phyloP scores from a whole-genome alignment of 2,329 filamentous ascomycete genomes.

The Penicillium sp. region DNA sequence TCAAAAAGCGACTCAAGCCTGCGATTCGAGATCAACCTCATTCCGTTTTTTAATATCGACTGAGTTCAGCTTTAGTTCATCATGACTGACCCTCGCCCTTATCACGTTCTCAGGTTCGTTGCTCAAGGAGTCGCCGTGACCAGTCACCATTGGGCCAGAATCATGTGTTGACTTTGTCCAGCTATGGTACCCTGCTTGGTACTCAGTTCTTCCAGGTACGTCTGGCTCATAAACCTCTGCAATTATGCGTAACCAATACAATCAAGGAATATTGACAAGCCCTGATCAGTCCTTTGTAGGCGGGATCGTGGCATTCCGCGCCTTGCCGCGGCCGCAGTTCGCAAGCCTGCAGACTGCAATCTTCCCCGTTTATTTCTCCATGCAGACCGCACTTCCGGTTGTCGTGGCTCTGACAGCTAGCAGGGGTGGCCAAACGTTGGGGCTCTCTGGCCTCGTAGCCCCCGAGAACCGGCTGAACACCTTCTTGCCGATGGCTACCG shows the following conservation, averaged over 20 bases:
- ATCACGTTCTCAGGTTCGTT: conserved; percentile 37
- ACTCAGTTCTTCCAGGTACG: conserved; percentile 81
- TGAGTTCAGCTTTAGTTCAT: conserved; percentile 10
- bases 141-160: not conserved
- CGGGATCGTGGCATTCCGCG: conserved; percentile 75
- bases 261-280: conserved; percentile 6
- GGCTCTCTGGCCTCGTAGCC: conserved; percentile 45
- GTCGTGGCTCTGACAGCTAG: conserved; percentile 81
- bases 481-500: conserved; percentile 69
- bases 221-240: not conserved
- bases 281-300: conserved; percentile 69
- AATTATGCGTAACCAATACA: not conserved
- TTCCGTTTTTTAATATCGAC: not conserved
- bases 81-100: conserved; percentile 41
- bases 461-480: conserved; percentile 67
- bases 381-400: conserved; percentile 77
- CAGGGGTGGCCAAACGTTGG: conserved; percentile 47
- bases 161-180: conserved; percentile 40
- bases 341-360: conserved; percentile 76
- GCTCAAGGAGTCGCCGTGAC: not conserved
- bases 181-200: conserved; percentile 86
- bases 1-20: not conserved
- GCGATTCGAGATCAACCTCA: not conserved
- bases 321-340: conserved; percentile 79
- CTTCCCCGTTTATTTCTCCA: conserved; percentile 80